Percentiles rank a stretch among this genome's conserved stretches.
phyloP scores from a whole-genome alignment of 352 stramenopile genomes.

The Pythium brassicae region DNA sequence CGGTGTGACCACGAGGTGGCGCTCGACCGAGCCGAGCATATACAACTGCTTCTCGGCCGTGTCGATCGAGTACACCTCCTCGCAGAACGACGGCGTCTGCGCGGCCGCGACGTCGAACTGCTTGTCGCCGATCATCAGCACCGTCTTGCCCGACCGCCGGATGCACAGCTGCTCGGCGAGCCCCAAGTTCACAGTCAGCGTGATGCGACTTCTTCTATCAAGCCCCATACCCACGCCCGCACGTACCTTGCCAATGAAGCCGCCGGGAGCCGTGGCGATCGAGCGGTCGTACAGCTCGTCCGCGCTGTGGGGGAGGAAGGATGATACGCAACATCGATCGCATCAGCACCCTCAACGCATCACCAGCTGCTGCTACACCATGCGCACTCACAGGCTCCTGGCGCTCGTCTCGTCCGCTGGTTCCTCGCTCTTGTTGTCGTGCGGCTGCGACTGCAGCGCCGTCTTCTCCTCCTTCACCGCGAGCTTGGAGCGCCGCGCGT shows the following conservation, averaged over 20 bases:
- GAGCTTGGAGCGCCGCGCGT: constrained; percentile 10
- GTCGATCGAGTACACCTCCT: constrained; percentile 83
- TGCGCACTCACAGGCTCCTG: neutral
- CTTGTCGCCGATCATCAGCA: constrained; percentile 85
- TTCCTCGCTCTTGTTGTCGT: constrained; percentile 9
- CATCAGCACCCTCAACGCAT: no score
- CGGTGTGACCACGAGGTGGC: constrained; percentile 80
- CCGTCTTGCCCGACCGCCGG: constrained; percentile 80
- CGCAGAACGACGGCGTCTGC: constrained; percentile 78
- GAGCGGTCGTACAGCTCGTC: constrained; percentile 70
- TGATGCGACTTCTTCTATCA: neutral
- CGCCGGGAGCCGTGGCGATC: constrained; percentile 59
- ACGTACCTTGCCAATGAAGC: constrained; percentile 80
- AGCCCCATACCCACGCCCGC: neutral
- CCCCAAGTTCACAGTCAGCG: neutral
- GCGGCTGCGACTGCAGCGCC: neutral
- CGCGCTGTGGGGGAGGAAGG: constrained; percentile 21
- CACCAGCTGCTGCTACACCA: neutral
- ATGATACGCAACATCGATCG: no score
- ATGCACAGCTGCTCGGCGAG: constrained; percentile 53
- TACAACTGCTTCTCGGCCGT: constrained; percentile 63
- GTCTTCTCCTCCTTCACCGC: constrained; percentile 9
- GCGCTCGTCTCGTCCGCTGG: constrained; percentile 1
- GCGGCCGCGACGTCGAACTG: constrained; percentile 76
- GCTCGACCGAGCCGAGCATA: constrained; percentile 68